Evolutionary conservation across 352 stramenopile genomes (phyloP).

Genomic region (Pythium phragmitis): DNA sequence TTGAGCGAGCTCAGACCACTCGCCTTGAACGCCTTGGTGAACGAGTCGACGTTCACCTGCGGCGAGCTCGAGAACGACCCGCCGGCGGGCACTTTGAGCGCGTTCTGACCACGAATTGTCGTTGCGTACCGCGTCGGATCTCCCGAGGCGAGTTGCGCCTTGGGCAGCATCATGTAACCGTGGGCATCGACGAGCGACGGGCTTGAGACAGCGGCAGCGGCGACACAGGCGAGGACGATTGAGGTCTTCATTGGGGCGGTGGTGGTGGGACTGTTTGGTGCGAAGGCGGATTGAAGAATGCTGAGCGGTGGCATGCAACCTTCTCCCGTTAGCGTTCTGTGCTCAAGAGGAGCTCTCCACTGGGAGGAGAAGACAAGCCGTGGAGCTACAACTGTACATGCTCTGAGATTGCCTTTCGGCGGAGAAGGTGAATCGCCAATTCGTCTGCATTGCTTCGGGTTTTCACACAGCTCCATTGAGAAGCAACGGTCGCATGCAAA

Average conservation of each 20-base stretch:
- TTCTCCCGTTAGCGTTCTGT: too few species aligned
- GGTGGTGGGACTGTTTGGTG: background rate
- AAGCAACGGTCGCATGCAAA: too few species aligned
- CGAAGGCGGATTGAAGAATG: too few species aligned
- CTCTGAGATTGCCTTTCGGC: too few species aligned
- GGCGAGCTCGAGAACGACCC: constrained; percentile 40
- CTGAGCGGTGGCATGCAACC: too few species aligned
- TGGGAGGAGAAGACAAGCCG: too few species aligned
- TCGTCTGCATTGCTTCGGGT: too few species aligned
- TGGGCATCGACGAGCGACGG: constrained; percentile 14
- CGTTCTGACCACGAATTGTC: constrained; percentile 32
- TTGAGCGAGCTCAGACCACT: constrained; percentile 28
- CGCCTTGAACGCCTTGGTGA: constrained; percentile 28
- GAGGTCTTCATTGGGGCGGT: background rate
- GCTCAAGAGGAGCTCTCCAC: too few species aligned
- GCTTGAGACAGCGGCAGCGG: constrained; percentile 2
- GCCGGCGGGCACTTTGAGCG: constrained; percentile 36
- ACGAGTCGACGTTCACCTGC: constrained; percentile 30
- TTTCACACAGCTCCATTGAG: too few species aligned
- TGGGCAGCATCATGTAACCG: constrained; percentile 20
- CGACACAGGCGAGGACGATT: constrained; percentile 12
- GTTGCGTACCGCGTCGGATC: constrained; percentile 14
- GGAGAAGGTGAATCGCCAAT: too few species aligned
- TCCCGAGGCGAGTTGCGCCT: constrained; percentile 11
- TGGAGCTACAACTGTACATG: too few species aligned